phyloP scores from a whole-genome alignment of 2,329 filamentous ascomycete species.

The Torrubiellomyces zombiae region DNA sequence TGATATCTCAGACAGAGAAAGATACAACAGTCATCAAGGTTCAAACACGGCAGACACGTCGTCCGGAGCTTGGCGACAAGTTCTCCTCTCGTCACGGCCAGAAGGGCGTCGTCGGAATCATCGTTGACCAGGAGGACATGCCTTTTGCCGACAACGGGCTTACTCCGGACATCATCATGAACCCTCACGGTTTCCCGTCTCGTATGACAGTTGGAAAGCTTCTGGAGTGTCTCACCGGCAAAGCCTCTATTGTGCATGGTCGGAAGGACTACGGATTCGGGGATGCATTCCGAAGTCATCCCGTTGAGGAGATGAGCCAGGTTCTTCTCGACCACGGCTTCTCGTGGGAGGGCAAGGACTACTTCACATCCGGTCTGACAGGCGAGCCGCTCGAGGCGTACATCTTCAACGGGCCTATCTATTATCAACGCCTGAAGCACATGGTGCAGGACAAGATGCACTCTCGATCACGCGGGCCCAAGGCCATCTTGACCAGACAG shows the following conservation, averaged over 20 bases:
- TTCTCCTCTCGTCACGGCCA: constrained; percentile 97
- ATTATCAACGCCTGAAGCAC: constrained; percentile 98
- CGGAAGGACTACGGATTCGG: constrained; percentile 71
- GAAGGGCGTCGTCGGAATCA: constrained; percentile 94
- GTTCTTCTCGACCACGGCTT: constrained; percentile 79
- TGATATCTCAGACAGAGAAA: constrained; percentile 77
- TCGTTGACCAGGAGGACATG: constrained; percentile 92
- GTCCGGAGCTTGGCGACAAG: constrained; percentile 92
- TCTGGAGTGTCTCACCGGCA: constrained; percentile 85
- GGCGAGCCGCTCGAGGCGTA: constrained; percentile 89
- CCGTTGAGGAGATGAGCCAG: constrained; percentile 77
- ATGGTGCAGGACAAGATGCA: constrained; percentile 99
- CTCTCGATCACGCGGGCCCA: constrained; percentile 74
- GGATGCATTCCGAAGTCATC: constrained; percentile 66
- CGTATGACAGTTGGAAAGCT: constrained; percentile 99
- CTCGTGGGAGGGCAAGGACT: constrained; percentile 94
- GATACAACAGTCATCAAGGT: constrained; percentile 84
- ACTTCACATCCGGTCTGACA: constrained; percentile 86
- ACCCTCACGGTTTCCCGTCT: constrained; percentile 97
- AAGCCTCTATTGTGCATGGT: constrained; percentile 76
- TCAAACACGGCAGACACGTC: constrained; percentile 85
- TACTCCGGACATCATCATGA: constrained; percentile 99
- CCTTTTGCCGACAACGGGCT: constrained; percentile 85
- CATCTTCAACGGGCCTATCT: constrained; percentile 97
- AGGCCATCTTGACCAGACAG: constrained; percentile 83